These are phyloP conservation scores for Populus hybrid DNA, from an alignment of 441 rosid genomes.

Conservation along the genomic window DNA sequence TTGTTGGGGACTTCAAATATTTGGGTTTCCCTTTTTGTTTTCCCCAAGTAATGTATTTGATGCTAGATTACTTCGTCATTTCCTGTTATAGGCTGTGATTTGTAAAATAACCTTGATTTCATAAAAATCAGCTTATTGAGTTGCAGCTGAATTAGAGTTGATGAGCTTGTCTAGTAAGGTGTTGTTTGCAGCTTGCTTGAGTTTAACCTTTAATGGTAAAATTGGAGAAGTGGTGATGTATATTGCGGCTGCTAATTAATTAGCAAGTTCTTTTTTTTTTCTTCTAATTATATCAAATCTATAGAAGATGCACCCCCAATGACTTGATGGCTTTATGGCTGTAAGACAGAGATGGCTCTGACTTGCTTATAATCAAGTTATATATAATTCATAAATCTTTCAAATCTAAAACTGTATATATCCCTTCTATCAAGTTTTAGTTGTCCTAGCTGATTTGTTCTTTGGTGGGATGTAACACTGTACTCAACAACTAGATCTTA, in stretches of 20 bases:
- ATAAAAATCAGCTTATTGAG: not conserved
- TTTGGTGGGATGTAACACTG: not conserved
- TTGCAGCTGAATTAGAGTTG: not conserved
- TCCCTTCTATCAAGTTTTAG: not conserved
- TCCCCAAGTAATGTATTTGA: not conserved
- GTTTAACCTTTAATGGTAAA: not conserved
- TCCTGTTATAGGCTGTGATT: not conserved
- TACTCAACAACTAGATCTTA: not conserved
- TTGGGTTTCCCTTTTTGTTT: not conserved
- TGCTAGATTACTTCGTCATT: not conserved
- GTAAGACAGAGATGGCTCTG: too few relatives aligned
- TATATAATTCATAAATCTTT: not conserved
- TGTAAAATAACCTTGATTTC: not conserved
- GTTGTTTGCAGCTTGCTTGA: not conserved
- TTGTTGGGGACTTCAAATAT: too few relatives aligned
- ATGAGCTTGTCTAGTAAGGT: not conserved
- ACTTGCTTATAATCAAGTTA: not conserved
- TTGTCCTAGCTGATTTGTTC: not conserved
- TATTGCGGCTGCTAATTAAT: not conserved
- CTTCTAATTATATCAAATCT: not conserved
- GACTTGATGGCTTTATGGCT: too few relatives aligned
- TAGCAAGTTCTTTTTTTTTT: not conserved
- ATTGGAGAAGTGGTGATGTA: not conserved
- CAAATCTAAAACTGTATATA: not conserved
- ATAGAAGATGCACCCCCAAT: not conserved